phyloP scores from a whole-genome alignment of 306 rosid species.

The Cyclanthera cordifolia region DNA sequence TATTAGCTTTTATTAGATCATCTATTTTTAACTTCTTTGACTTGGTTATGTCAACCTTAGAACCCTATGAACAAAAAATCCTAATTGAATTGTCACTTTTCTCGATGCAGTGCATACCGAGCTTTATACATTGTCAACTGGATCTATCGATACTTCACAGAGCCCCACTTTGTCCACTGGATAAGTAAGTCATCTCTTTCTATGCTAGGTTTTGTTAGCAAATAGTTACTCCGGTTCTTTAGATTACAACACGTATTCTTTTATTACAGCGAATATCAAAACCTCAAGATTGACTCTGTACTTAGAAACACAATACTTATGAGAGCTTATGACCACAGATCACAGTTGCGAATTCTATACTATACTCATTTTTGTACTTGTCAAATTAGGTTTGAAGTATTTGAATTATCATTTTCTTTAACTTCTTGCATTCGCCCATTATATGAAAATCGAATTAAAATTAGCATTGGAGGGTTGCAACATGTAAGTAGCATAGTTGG shows the following conservation, averaged over 20 bases:
- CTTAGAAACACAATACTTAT: no score
- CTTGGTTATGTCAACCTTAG: not conserved
- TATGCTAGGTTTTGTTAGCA: no score
- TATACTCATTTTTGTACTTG: not conserved
- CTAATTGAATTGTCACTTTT: not conserved
- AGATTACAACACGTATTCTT: no score
- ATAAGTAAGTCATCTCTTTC: slow-evolving; percentile 39
- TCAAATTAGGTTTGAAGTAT: not conserved
- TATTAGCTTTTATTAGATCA: not conserved
- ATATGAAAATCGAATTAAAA: not conserved
- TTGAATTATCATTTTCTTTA: not conserved
- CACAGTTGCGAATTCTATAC: not conserved
- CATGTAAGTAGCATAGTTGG: not conserved
- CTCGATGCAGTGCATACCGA: slow-evolving; percentile 69
- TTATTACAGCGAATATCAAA: not conserved
- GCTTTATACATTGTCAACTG: slow-evolving; percentile 79
- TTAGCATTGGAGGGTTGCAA: not conserved
- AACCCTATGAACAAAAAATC: not conserved
- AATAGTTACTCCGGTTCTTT: no score
- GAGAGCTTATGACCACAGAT: not conserved
- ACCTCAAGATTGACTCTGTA: no score
- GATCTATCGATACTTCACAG: slow-evolving; percentile 87
- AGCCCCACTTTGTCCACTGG: slow-evolving; percentile 74
- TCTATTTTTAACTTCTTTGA: no score
- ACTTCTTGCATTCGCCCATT: not conserved